phyloP scores from a whole-genome alignment of 495 filamentous ascomycete species.

The Diplogelasinospora grovesii region DNA sequence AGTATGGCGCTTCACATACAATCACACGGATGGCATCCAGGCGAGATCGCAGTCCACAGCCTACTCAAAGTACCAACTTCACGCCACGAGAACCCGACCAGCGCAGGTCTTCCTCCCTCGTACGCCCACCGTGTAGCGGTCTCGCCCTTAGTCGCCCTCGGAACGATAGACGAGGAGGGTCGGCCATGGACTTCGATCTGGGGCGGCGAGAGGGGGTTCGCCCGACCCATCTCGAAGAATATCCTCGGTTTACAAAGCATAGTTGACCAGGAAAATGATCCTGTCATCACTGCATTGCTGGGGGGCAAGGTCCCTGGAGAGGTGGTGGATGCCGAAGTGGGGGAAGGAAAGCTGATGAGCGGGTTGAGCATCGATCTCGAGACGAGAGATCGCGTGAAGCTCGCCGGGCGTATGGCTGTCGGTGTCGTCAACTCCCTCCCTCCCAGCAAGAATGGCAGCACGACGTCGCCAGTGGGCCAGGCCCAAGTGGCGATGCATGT shows the following conservation, averaged over 20 bases:
- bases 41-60: constrained; percentile 23
- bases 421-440: too few relatives aligned
- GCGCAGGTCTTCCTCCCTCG: constrained; percentile 45
- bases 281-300: constrained; percentile 53
- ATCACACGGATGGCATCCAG: constrained; percentile 27
- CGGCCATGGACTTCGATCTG: constrained; percentile 69
- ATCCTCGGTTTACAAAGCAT: constrained; percentile 54
- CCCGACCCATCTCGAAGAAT: constrained; percentile 46
- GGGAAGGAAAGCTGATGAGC: constrained; percentile 40
- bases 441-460: too few relatives aligned
- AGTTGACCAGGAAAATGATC: constrained; percentile 55
- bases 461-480: too few relatives aligned
- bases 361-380: constrained; percentile 63
- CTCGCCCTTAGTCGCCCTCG: constrained; percentile 64
- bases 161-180: constrained; percentile 54
- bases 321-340: constrained; percentile 27
- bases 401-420: constrained; percentile 52
- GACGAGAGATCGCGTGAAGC: constrained; percentile 43
- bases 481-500: constrained; percentile 61
- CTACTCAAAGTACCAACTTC: constrained; percentile 27
- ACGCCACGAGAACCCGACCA: constrained; percentile 53
- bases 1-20: constrained; percentile 17
- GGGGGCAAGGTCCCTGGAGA: constrained; percentile 18
- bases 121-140: constrained; percentile 46
- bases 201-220: constrained; percentile 65